Evolutionary conservation across 1,139 yeast species (phyloP).

Genomic region (Suhomyces yuchorum): DNA sequence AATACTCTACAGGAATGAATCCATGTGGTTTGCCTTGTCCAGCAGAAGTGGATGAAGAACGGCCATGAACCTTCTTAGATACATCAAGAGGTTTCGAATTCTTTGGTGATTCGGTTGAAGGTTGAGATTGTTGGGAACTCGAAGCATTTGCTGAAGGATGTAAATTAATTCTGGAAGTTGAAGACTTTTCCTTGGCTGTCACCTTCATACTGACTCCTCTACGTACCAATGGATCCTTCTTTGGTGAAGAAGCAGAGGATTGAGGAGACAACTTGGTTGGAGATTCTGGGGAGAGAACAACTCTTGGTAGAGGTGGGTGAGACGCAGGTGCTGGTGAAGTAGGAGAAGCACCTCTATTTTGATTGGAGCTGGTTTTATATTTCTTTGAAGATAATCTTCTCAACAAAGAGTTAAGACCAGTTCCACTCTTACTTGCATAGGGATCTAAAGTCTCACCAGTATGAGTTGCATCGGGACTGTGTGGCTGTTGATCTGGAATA

Average conservation of each 20-base stretch:
- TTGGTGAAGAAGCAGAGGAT: conserved; percentile 18
- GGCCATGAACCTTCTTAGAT: conserved; percentile 17
- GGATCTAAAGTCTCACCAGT: conserved; percentile 38
- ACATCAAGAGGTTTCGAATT: not conserved
- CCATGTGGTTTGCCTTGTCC: conserved; percentile 37
- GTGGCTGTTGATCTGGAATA: conserved; percentile 41
- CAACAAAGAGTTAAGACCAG: conserved; percentile 39
- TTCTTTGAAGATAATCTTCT: conserved; percentile 44
- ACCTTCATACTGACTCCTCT: conserved; percentile 66
- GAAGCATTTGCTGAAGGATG: conserved; percentile 23
- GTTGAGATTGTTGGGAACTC: conserved; percentile 8
- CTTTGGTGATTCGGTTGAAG: conserved; percentile 6
- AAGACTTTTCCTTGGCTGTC: conserved; percentile 55
- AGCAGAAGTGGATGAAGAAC: conserved; percentile 36
- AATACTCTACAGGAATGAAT: conserved; percentile 48
- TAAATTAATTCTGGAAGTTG: conserved; percentile 31
- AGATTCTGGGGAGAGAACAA: conserved; percentile 21
- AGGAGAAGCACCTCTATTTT: conserved; percentile 9
- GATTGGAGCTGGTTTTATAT: conserved; percentile 18
- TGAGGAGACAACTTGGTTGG: conserved; percentile 22
- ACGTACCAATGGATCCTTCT: conserved; percentile 53
- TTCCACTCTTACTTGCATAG: conserved; percentile 24
- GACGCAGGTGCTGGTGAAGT: conserved; percentile 19
- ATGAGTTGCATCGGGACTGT: conserved; percentile 30
- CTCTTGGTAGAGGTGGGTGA: conserved; percentile 22